These are phyloP conservation scores for Kwoniella mangroviensis DNA, from an alignment of 768 basidiomycete species.

Conservation along the genomic window DNA sequence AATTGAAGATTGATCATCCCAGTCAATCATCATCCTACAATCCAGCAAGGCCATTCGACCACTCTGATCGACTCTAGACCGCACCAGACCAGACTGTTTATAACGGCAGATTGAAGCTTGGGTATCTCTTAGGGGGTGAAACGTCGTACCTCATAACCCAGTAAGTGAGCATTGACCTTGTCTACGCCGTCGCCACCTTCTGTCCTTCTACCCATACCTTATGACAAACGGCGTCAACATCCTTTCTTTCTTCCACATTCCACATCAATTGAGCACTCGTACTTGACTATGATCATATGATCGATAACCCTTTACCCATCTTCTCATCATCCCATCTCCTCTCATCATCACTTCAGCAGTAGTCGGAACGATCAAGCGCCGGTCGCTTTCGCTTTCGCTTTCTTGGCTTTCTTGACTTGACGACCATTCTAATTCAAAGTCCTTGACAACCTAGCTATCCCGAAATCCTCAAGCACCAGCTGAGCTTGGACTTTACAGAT, in stretches of 20 bases:
- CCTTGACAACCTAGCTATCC: not conserved
- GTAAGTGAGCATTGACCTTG: constrained; percentile 7
- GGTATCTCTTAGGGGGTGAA: not conserved
- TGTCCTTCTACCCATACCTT: not conserved
- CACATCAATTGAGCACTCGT: not conserved
- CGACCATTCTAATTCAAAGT: constrained; percentile 54
- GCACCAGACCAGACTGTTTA: too few species aligned
- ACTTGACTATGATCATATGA: not conserved
- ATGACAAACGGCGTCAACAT: not conserved
- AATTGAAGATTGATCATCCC: not conserved
- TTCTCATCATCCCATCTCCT: not conserved
- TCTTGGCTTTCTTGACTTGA: not conserved
- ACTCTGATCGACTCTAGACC: not conserved
- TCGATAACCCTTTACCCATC: not conserved
- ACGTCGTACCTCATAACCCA: not conserved
- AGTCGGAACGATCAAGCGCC: not conserved
- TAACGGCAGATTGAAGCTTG: too few species aligned
- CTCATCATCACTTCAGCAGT: not conserved
- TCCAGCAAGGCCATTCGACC: not conserved
- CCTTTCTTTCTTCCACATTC: not conserved
- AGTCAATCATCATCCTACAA: too few species aligned
- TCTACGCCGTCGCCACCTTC: constrained; percentile 75
- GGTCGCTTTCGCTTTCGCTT: not conserved
- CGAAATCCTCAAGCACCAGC: not conserved
- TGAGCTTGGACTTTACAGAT: not conserved